A percentile compares a stretch with the other conserved stretches of the same genome.
These are phyloP conservation scores for Monosporascus sp. DNA, from an alignment of 2,329 filamentous ascomycete genomes.

Conservation along the genomic window DNA sequence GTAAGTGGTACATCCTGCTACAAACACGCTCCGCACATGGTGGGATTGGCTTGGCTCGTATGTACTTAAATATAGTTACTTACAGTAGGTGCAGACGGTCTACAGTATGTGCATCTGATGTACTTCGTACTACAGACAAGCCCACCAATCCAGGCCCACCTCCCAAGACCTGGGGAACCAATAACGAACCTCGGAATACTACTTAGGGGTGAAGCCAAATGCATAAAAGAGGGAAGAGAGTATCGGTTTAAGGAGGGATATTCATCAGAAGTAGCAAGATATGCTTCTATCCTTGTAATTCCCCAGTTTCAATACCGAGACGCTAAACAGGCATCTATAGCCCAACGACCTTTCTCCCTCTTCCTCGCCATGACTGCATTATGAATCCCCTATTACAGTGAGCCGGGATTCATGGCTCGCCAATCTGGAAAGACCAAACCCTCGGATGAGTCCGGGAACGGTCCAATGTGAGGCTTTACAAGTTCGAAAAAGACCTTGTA, in stretches of 20 bases:
- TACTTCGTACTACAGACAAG: too few relatives aligned
- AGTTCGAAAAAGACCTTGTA: conserved; percentile 48
- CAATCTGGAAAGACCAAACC: conserved; percentile 45
- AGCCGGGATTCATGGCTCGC: conserved; percentile 22
- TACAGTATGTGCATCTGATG: too few relatives aligned
- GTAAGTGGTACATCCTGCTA: too few relatives aligned
- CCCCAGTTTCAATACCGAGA: background rate
- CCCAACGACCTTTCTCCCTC: too few relatives aligned
- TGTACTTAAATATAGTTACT: too few relatives aligned
- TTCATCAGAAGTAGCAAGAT: background rate
- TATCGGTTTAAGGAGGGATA: background rate
- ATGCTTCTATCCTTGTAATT: background rate
- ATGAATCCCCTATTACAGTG: conserved; percentile 7
- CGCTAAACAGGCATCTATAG: too few relatives aligned
- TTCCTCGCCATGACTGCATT: too few relatives aligned
- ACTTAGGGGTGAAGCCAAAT: background rate
- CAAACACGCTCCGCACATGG: too few relatives aligned
- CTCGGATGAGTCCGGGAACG: conserved; percentile 25
- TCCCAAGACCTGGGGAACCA: too few relatives aligned
- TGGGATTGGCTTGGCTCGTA: too few relatives aligned
- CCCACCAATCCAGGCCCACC: too few relatives aligned
- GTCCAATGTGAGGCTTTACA: conserved; percentile 42
- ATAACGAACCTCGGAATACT: background rate
- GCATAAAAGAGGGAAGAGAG: background rate
- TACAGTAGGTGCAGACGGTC: too few relatives aligned